Evolutionary conservation across 2,329 filamentous ascomycete genomes (phyloP), one percentile per base, ranked within the genome.

Genomic region (Paecilomyces sp.): DNA sequence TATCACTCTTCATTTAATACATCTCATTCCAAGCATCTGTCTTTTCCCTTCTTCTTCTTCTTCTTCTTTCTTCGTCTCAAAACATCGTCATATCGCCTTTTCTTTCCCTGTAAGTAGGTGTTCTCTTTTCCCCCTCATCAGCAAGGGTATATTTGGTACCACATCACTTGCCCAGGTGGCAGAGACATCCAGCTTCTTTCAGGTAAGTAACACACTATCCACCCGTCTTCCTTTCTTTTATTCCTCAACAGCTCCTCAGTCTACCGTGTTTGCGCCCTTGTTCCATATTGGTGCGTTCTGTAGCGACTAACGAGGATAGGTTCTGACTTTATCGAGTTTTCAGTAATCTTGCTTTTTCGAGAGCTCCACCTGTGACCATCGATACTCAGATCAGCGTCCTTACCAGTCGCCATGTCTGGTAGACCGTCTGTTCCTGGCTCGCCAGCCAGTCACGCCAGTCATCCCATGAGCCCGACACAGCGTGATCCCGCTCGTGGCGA

Each of bases 401-500:
- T 18, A 47, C 18, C 41, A 47, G 3, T 18, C 41, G 6, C 18
- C 41, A 47, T 47, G 41, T 47, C 41, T 47, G 41, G 41, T 18
- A 47, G 41, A 6, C 13, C 15, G 9, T 15, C n/a, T 24, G 7
- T 53, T 11, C 51, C 51, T 11, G 51, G 51, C 9, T 53, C 51
- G 28, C 51, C 51, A 15, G 15, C 13, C 15, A 4, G 22, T 13
- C n/a, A 15, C 24, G 15, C 13, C 28, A 4, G 22, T 13, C n/a
- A 15, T 24, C 51, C 51, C 4, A 53, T 53, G 12, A 53, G 51
- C 51, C 51, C 51, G 22, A 53, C 12, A 3, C 22, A 53, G 24
- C 28, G 24, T 6, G 24, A 53, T 13, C n/a, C 51, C 3, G 4
- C 51, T 25, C 22, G 24, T 1, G 58, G 59, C 0, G 68, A 70